Base-by-base conservation (phyloP, 176 grass and related monocot genomes). In the Oryza coarctata region DNA sequence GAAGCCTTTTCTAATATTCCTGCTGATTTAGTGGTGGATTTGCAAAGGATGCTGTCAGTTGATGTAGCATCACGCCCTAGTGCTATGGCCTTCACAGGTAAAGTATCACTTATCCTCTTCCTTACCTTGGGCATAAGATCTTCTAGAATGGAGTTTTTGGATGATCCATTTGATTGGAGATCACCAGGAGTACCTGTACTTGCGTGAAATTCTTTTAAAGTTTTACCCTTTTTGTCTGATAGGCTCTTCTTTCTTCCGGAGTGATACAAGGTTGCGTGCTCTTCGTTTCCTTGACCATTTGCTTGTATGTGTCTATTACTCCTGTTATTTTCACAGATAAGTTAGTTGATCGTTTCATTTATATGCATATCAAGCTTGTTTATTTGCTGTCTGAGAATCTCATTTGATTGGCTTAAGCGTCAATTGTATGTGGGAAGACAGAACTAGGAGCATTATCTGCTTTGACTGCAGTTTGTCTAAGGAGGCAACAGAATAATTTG, bases 201-300 rank as follows among this genome's bases (percentile, higher is more conserved):
- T 83, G 18, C 69, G 68, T 76, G 38, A 68, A 57, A 76, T 32
- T 22, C 38, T 44, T 84, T 61, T 79, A 39, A 81, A 30, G 65
- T 39, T 33, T 18, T 68, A 33, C 34, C 44, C 61, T 80, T 36
- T 74, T 74, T 41, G 25, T 83, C 20, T 78, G 87, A 72, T 65
- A 99, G 97, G 91, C 55, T 99, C 97, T 88, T 83, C 97, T 78
- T 99, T 99, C 87, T 99, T 99, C 82, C 89, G 97, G 76, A 70
- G 90, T 88, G 97, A 99, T 87, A 90, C 93, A 17, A 89, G 97
- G 81, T 90, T 99, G 87, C 97, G 93, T 7, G 97, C 97, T 83
- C 97, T 99, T 96, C 97, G 97, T 55, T 99, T 99, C 87, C 87
- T 99, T 62, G 97, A 99, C 62, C 97, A 99, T 88, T 88, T 99